phyloP scores from a whole-genome alignment of 2,329 filamentous ascomycete species.

The Colletotrichum sp. region DNA sequence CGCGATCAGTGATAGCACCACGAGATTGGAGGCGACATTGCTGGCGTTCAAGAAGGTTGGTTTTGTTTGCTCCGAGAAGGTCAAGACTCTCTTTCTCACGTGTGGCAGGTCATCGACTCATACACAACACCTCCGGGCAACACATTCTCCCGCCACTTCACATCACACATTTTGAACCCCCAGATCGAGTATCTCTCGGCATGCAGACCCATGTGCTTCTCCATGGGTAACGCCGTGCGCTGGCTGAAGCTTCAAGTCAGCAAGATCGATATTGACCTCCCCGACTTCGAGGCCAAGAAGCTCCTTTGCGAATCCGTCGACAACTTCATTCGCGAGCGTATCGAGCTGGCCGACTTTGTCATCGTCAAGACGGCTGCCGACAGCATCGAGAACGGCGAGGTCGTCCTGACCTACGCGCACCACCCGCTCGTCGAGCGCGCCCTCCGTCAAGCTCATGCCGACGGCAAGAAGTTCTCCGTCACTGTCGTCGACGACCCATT shows the following conservation, averaged over 20 bases:
- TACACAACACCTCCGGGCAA: constrained; percentile 88
- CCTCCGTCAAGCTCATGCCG: constrained; percentile 72
- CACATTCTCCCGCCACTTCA: constrained; percentile 88
- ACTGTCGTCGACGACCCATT: constrained; percentile 78
- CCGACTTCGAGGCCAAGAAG: constrained; percentile 83
- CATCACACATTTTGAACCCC: constrained; percentile 86
- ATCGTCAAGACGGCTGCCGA: constrained; percentile 79
- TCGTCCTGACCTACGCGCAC: constrained; percentile 86
- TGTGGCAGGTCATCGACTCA: constrained; percentile 79
- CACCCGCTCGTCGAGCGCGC: constrained; percentile 86
- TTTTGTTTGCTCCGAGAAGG: background rate
- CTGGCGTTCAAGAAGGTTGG: constrained; percentile 85
- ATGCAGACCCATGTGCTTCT: constrained; percentile 94
- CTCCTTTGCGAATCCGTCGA: constrained; percentile 76
- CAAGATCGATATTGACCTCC: constrained; percentile 84
- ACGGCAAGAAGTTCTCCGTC: constrained; percentile 80
- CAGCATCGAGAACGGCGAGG: constrained; percentile 80
- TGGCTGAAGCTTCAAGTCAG: constrained; percentile 93
- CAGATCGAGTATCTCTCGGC: constrained; percentile 95
- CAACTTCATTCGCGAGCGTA: constrained; percentile 86
- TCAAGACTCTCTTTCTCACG: constrained; percentile 13
- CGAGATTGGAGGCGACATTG: constrained; percentile 85
- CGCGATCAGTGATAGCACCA: constrained; percentile 86
- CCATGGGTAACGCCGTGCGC: constrained; percentile 95
- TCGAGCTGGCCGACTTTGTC: constrained; percentile 84